Conservation (phyloP, 768 basidiomycete species). For the Kwoniella botswanensis region DNA sequence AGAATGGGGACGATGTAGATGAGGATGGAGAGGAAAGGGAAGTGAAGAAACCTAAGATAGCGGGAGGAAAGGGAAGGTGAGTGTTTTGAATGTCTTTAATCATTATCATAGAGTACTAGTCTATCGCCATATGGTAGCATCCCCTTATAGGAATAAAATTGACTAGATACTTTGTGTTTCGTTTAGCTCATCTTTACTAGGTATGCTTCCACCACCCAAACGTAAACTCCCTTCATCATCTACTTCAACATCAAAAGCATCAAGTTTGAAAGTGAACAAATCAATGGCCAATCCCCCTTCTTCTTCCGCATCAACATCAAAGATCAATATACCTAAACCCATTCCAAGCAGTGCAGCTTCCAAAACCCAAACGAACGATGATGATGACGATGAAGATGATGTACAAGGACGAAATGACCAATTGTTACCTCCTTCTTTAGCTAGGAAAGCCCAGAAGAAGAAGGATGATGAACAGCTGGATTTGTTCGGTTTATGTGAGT, state of each 20-base stretch:
- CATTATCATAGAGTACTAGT: not conserved
- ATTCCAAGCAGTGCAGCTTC: conserved; percentile 15
- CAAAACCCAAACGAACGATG: not conserved
- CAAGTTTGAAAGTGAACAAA: conserved; percentile 39
- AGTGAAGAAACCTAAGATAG: conserved; percentile 26
- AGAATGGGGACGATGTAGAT: conserved; percentile 20
- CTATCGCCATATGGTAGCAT: not conserved
- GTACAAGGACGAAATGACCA: not conserved
- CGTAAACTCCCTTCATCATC: conserved; percentile 40
- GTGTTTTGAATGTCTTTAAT: conserved; percentile 10
- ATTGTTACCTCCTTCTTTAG: conserved; percentile 41
- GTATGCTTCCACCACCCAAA: conserved; percentile 56
- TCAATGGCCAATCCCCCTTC: conserved; percentile 32
- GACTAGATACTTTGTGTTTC: no score
- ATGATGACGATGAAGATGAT: conserved; percentile 35
- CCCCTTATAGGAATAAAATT: no score
- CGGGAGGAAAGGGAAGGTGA: conserved; percentile 47
- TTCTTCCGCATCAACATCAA: conserved; percentile 8
- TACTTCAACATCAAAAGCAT: conserved; percentile 18
- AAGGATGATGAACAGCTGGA: conserved; percentile 43
- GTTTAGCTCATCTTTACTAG: conserved; percentile 46
- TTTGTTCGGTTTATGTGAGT: conserved; percentile 54
- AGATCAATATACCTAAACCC: conserved; percentile 17
- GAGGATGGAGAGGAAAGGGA: conserved; percentile 20
- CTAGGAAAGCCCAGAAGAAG: conserved; percentile 28